Evolutionary conservation across 139 green algal genomes (phyloP), one percentile per base, ranked within the genome.

Genomic region (Chlamydomonas sp.): DNA sequence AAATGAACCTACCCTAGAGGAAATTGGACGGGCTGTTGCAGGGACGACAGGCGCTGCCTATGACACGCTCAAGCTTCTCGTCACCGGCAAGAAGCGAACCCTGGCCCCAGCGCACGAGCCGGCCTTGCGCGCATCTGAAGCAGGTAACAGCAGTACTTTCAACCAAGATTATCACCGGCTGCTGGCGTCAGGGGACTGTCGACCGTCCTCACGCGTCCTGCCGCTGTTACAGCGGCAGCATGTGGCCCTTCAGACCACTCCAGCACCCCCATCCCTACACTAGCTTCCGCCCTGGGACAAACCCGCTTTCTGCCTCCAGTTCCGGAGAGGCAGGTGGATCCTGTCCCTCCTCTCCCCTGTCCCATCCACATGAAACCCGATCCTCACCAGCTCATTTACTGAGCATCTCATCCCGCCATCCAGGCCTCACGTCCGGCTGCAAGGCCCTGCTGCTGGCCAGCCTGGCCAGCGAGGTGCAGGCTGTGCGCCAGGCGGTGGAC

Each of bases 361-460:
- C 31, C 31, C 31, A 49, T 49, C 31, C 31, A 49, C 31, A 49
- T 49, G 31, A 49, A 49, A 49, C 31, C 31, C 31, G 31, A 49
- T 49, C 31, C 31, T 49, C 31, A 49, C 31, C 31, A 49, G 31
- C 31, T 49, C 31, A 49, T 49, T 49, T 49, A 49, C 31, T 49
- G 31, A 49, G 31, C 31, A 49, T 49, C 31, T 49, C 10, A 12
- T 59, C 71, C 71, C 71, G 20, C 18, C 58, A 7, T 31, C 12
- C 66, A 91, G 89, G 89, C 9, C 72, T 92, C 5, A 10, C 4
- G 0, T 7, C 57, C 64, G 89, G 89, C 78, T 81, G 57, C 64
- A 72, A 58, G n/a, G 84, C 87, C 15, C 86, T 89, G 67, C 77
- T 94, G 61, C 7, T 95, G 78, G 91, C 87, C 31, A 95, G 90